Evolutionary conservation across 1,139 yeast species (phyloP).

Genomic region (Scheffersomyces titani): DNA sequence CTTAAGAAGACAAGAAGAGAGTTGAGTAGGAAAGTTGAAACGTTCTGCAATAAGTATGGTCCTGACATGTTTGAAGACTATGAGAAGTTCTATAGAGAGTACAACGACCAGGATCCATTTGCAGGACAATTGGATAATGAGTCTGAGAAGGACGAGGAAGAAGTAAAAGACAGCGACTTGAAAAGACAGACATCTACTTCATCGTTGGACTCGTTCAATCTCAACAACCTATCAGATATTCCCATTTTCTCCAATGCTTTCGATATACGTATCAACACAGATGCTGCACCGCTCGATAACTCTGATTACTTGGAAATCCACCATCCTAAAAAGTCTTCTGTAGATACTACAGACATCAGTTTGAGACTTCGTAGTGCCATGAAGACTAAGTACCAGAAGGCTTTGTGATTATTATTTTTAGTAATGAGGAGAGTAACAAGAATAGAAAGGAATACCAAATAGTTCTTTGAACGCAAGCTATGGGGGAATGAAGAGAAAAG

Average conservation of each 20-base stretch:
- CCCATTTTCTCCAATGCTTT: conserved; percentile 34
- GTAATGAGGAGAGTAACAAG: not conserved
- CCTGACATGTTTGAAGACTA: conserved; percentile 77
- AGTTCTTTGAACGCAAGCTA: no score
- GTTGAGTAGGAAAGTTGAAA: conserved; percentile 62
- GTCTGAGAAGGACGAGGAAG: conserved; percentile 33
- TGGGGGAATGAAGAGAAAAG: not conserved
- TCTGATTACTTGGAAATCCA: not conserved
- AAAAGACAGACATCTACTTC: conserved; percentile 4
- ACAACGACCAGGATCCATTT: conserved; percentile 16
- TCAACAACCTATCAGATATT: conserved; percentile 30
- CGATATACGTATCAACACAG: conserved; percentile 10
- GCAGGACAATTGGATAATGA: conserved; percentile 62
- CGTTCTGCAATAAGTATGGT: conserved; percentile 69
- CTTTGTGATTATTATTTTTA: not conserved
- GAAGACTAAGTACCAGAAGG: not conserved
- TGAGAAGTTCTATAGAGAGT: conserved; percentile 32
- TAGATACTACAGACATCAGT: not conserved
- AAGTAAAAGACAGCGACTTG: conserved; percentile 20
- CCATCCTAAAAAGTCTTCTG: conserved; percentile 1
- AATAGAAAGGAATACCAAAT: conserved; percentile 3
- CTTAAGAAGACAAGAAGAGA: conserved; percentile 56
- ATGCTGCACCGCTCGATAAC: not conserved
- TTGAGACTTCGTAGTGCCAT: conserved; percentile 2
- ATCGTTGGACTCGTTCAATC: conserved; percentile 13